Conservation (phyloP, 1,139 yeast genomes). For the Magnusiomyces magnusii region DNA sequence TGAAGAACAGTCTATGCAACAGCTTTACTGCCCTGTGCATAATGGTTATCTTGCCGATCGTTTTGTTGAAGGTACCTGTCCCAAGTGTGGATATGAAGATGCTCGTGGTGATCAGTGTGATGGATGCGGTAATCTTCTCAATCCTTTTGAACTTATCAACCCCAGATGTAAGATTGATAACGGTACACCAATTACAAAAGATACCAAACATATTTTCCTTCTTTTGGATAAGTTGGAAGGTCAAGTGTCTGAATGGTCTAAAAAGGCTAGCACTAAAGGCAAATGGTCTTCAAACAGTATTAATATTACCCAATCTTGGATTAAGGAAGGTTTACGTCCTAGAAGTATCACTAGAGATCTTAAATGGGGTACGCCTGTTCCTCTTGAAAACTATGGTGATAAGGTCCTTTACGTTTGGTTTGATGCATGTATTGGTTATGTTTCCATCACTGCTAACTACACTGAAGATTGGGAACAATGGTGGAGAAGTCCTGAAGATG, state of each 20-base stretch:
- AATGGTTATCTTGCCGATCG: constrained; percentile 91
- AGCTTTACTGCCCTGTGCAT: constrained; percentile 85
- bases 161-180: constrained; percentile 95
- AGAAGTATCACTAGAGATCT: constrained; percentile 97
- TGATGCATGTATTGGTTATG: constrained; percentile 95
- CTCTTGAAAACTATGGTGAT: constrained; percentile 64
- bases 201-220: constrained; percentile 80
- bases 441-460: constrained; percentile 92
- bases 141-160: constrained; percentile 85
- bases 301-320: constrained; percentile 86
- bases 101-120: constrained; percentile 99
- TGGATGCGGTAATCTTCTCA: constrained; percentile 81
- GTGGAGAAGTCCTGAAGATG: constrained; percentile 90
- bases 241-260: constrained; percentile 64
- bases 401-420: constrained; percentile 98
- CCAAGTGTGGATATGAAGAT: constrained; percentile 87
- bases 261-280: constrained; percentile 59
- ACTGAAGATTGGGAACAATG: constrained; percentile 74
- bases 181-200: constrained; percentile 67
- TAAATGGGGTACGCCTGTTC: constrained; percentile 98
- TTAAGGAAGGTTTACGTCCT: constrained; percentile 86
- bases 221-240: constrained; percentile 78
- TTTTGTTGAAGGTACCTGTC: constrained; percentile 96
- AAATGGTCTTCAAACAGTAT: constrained; percentile 88
- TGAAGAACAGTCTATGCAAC: constrained; percentile 83